Base-by-base conservation (phyloP, 2,329 filamentous ascomycete genomes). In the Cladorrhinum sp. region DNA sequence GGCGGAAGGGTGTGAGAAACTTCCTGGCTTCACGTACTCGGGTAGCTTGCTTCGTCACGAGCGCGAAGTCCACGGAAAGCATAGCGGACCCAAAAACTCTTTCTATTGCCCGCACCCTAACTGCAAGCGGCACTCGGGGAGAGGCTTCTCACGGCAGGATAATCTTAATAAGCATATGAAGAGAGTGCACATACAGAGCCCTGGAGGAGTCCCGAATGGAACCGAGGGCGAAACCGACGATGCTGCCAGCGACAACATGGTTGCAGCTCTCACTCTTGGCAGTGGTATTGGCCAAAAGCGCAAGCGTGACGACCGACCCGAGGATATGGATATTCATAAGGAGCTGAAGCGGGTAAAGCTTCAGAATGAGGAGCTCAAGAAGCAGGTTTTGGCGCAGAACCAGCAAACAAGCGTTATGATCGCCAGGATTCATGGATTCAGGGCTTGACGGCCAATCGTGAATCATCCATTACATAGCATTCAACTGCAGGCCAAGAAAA, bases 101-200 rank as follows among this genome's bases (percentile, higher is more conserved):
- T 83, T 96, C 58, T 90, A 91, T 78, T 98, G 93, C 70, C 92
- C 92, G 0, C 90, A 93, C 69, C 75, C 80, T 38, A 92, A 91
- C 71, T 98, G 93, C 82, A 96, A 96, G 73, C 89, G 93, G 38
- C 91, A 92, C 70, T 87, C 85, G 0, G 93, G 92, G 64, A 91
- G 92, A 69, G 92, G 92, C 22, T 98, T 98, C 74, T 96, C 93
- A 8, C 86, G 93, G 54, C 90, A 93, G 70, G 93, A 98, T 76
- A 98, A 98, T 69, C 81, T 97, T 3, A 92, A 93, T 71, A 93
- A 98, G 76, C 93, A 98, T 75, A 79, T 97, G 18, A 89, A 93
- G 20, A 87, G 93, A 24, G 91, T 96, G n/a, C 93, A 98, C 72
- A 88, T 83, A 45, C 80, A 81, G 52, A 77, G 78, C 45, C 75